Evolutionary conservation across 257 asterid genomes (phyloP).

Genomic region (Buddleja alternifolia): DNA sequence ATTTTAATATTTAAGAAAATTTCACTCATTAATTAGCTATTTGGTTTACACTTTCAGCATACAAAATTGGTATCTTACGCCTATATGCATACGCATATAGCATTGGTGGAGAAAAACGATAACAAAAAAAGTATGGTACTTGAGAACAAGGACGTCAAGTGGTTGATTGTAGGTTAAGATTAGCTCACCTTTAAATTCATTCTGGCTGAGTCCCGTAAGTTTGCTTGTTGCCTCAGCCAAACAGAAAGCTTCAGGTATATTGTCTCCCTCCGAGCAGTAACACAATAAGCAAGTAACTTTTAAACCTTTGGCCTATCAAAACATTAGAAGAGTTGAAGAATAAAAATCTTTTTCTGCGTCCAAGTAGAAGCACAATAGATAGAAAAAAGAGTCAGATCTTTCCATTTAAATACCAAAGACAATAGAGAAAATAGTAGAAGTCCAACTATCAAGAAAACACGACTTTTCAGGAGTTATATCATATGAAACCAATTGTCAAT

Average conservation of each 20-base stretch:
- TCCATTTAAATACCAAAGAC: no score
- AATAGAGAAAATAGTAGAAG: neutral
- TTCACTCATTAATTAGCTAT: no score
- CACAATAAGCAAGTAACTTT: constrained; percentile 88
- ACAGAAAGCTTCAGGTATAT: constrained; percentile 82
- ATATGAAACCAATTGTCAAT: neutral
- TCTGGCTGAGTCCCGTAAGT: constrained; percentile 51
- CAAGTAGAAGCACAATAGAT: constrained; percentile 4
- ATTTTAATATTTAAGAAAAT: no score
- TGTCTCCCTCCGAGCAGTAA: constrained; percentile 99
- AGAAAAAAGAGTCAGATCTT: neutral
- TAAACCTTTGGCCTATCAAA: constrained; percentile 78
- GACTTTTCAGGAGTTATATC: neutral
- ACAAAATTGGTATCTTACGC: neutral
- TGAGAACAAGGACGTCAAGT: neutral
- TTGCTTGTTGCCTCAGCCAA: constrained; percentile 83
- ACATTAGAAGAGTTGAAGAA: neutral
- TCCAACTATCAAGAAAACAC: neutral
- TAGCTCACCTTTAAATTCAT: constrained; percentile 55
- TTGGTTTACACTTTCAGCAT: no score
- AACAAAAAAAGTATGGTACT: no score
- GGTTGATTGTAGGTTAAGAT: constrained; percentile 5
- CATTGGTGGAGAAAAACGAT: neutral
- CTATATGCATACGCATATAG: neutral
- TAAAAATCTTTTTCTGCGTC: neutral